These are phyloP conservation scores for Escallonia rubra DNA, from an alignment of 129 eudicot species.

Conservation along the genomic window DNA sequence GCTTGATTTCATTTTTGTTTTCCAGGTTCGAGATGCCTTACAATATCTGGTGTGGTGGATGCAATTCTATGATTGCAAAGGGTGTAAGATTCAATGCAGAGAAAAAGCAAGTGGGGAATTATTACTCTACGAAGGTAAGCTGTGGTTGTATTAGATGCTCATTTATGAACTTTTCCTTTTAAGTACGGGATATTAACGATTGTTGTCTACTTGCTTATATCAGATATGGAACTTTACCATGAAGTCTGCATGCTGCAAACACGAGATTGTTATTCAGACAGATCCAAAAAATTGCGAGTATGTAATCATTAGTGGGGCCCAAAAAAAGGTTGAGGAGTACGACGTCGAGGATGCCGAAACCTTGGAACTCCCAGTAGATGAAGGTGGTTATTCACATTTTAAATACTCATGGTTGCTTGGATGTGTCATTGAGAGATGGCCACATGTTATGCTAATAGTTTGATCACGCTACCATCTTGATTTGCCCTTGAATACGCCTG, in stretches of 20 bases:
- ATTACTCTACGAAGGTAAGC: conserved; percentile 83
- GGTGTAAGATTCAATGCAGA: conserved; percentile 98
- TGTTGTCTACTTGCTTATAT: conserved; percentile 10
- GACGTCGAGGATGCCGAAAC: conserved; percentile 89
- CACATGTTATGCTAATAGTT: neutral
- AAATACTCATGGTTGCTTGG: neutral
- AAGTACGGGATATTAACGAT: conserved; percentile 3
- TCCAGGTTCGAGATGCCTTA: conserved; percentile 91
- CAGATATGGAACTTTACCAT: conserved; percentile 95
- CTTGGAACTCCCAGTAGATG: conserved; percentile 65
- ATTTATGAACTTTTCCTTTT: neutral
- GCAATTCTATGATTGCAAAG: conserved; percentile 93
- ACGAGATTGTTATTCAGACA: conserved; percentile 82
- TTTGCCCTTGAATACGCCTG: neutral
- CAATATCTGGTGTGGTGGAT: conserved; percentile 96
- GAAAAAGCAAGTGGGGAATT: conserved; percentile 97
- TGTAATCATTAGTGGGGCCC: conserved; percentile 82
- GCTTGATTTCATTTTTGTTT: neutral
- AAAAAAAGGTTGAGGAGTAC: conserved; percentile 67
- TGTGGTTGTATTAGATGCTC: neutral
- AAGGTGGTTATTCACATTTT: conserved; percentile 33
- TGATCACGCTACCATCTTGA: neutral
- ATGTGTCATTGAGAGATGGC: neutral
- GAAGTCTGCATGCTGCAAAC: conserved; percentile 90
- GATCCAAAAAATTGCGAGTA: conserved; percentile 84